A percentile compares a stretch with the other conserved stretches of the same genome.
Conservation (phyloP, 2,329 filamentous ascomycete genomes). For the Pseudocercospora pini-densiflorae region DNA sequence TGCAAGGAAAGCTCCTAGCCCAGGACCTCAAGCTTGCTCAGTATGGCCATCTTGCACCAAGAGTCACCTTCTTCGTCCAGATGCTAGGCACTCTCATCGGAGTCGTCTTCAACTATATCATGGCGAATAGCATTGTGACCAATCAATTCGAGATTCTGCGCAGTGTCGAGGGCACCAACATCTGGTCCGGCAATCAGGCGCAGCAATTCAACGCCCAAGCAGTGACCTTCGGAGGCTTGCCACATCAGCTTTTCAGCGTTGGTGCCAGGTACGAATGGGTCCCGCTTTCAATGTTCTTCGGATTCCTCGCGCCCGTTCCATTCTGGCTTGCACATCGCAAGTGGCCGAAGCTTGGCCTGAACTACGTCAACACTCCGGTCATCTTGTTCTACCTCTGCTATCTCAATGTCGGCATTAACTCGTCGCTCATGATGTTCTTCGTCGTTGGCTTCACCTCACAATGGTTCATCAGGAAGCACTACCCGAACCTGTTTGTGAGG, state of each 20-base stretch:
- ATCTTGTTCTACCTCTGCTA: constrained; percentile 48
- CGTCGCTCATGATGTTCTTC: constrained; percentile 49
- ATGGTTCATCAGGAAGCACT: constrained; percentile 53
- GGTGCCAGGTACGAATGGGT: constrained; percentile 42
- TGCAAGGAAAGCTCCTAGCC: constrained; percentile 83
- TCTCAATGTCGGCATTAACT: constrained; percentile 44
- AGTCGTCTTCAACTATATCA: constrained; percentile 75
- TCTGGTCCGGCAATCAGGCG: constrained; percentile 55
- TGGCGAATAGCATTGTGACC: constrained; percentile 53
- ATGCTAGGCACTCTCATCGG: constrained; percentile 80
- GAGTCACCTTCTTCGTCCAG: constrained; percentile 74
- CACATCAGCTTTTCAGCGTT: constrained; percentile 47
- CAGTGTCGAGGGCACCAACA: constrained; percentile 52
- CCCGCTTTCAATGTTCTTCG: constrained; percentile 48
- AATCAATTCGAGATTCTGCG: constrained; percentile 54
- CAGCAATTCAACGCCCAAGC: constrained; percentile 52
- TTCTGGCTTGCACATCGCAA: constrained; percentile 31
- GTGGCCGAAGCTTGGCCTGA: constrained; percentile 3
- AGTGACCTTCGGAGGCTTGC: constrained; percentile 46
- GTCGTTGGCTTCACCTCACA: constrained; percentile 74
- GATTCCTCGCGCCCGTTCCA: constrained; percentile 50
- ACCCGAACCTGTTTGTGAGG: constrained; percentile 38
- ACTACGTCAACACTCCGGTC: constrained; percentile 44
- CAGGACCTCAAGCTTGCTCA: constrained; percentile 84
- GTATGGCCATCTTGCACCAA: constrained; percentile 85